Base-by-base conservation (phyloP, 345 rosid genomes). In the Iberis pinnata region DNA sequence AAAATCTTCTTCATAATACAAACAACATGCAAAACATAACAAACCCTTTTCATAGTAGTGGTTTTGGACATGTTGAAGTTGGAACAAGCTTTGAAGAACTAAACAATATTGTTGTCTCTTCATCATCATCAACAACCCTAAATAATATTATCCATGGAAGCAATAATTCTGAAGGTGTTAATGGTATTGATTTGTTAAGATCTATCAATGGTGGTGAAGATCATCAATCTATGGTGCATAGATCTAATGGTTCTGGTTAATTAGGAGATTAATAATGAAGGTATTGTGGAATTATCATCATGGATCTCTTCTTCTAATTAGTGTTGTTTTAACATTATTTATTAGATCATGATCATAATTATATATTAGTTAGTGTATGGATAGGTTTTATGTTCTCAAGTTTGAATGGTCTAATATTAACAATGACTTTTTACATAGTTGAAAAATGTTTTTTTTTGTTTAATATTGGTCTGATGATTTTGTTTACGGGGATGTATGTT, bases 261-360 rank as follows among this genome's bases (percentile, higher is more conserved):
- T 22, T 55, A 71, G 8, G 79, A 68, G 60, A 71, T 64, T 46
- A 83, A 73, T 35, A 88, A 82, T 67, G 61, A 67, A 67, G 61
- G 71, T 67, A 81, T 70, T 82, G 73, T 86, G 73, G 97, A 81
- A 60, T 44, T 65, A 44, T 77, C 93, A 13, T 89, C 93, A 13
- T 89, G 97, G 94, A 78, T 81, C 55, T 86, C 95, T 63, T 79
- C 93, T n/a, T 80, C 89, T 37, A 66, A 67, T 65, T 86, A 75
- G 71, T 6, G 9, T 42, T 14, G 12, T 1, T 37, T 46, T 38
- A 61, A 49, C 63, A 12, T 31, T 35, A 13, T 41, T 40, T 67
- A 52, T 40, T 60, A 46, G 22, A 9, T 24, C 24, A 41, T 61
- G 29, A 43, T 64, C n/a, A 14, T 52, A 19, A 18, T 27, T 37